phyloP scores from a whole-genome alignment of 1,284 basidiomycete genomes.

The Boletus hoseneyae region DNA sequence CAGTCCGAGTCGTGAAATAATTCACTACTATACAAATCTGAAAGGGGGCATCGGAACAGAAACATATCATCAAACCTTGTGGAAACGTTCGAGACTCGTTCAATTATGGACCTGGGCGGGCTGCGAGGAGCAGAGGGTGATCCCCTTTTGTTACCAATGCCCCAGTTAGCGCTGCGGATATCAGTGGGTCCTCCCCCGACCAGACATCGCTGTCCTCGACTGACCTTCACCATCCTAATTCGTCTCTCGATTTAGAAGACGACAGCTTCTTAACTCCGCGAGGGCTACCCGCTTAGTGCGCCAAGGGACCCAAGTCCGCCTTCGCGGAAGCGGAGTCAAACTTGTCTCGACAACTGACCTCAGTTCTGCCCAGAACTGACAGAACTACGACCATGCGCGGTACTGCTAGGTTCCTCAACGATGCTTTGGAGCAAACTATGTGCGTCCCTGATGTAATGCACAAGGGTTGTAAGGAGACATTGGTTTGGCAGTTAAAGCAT shows the following conservation, averaged over 20 bases:
- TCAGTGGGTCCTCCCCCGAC: not conserved
- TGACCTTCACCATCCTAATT: conserved; percentile 3
- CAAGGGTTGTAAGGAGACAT: not conserved
- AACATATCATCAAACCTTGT: not conserved
- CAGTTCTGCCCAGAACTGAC: not conserved
- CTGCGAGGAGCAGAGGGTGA: not conserved
- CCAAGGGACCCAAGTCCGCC: conserved; percentile 24
- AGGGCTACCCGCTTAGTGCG: conserved; percentile 19
- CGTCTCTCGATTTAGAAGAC: conserved; percentile 32
- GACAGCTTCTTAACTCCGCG: conserved; percentile 28
- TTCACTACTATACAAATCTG: not conserved
- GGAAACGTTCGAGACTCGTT: not conserved
- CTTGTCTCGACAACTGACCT: not conserved
- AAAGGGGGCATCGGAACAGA: not conserved
- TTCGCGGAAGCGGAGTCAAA: conserved; percentile 33
- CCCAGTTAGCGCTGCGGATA: not conserved
- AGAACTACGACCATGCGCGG: not conserved
- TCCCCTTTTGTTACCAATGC: not conserved
- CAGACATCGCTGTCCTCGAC: not conserved
- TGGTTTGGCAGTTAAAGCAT: not conserved
- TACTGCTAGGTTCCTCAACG: not conserved
- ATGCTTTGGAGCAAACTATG: not conserved
- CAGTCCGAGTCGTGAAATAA: conserved; percentile 1
- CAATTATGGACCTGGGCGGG: not conserved
- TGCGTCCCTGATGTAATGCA: conserved; percentile 3